These are phyloP conservation scores for Septoria petroselini DNA, from an alignment of 2,329 filamentous ascomycete genomes.

Conservation along the genomic window DNA sequence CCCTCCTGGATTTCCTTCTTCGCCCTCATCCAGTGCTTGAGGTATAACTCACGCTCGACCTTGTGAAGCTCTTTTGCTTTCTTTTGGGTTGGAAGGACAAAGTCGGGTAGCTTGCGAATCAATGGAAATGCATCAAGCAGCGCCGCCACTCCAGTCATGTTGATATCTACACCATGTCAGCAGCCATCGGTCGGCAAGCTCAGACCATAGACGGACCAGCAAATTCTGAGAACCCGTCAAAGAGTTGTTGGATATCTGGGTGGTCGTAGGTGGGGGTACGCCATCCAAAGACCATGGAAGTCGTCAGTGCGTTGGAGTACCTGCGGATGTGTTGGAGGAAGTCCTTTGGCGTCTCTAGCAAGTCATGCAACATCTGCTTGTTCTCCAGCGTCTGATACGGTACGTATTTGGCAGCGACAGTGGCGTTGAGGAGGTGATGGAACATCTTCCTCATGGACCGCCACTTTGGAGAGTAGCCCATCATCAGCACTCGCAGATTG, in stretches of 20 bases:
- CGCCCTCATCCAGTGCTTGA: conserved; percentile 26
- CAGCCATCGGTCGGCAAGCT: too few relatives aligned
- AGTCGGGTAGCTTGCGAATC: conserved; percentile 47
- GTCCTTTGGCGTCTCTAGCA: conserved; percentile 46
- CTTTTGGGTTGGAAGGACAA: conserved; percentile 20
- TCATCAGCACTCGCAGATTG: conserved; percentile 26
- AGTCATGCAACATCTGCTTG: conserved; percentile 52
- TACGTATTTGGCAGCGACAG: conserved; percentile 47
- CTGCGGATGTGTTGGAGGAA: conserved; percentile 48
- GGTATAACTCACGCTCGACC: conserved; percentile 25
- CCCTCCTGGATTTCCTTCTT: conserved; percentile 25
- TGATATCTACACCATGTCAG: conserved; percentile 32
- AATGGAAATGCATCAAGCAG: conserved; percentile 50
- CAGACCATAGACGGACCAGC: too few relatives aligned
- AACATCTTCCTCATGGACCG: conserved; percentile 41
- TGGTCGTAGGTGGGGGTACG: conserved; percentile 45
- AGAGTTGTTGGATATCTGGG: conserved; percentile 45
- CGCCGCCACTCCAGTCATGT: conserved; percentile 43
- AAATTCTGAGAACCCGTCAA: conserved; percentile 45
- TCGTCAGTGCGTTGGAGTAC: conserved; percentile 51
- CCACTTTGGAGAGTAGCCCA: conserved; percentile 32
- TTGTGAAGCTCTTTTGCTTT: conserved; percentile 28
- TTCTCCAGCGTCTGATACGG: conserved; percentile 57
- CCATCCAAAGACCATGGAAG: conserved; percentile 49
- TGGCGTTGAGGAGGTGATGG: conserved; percentile 50